Conservation (phyloP, 805 yeast genomes). For the Wickerhamiella azymoides region DNA sequence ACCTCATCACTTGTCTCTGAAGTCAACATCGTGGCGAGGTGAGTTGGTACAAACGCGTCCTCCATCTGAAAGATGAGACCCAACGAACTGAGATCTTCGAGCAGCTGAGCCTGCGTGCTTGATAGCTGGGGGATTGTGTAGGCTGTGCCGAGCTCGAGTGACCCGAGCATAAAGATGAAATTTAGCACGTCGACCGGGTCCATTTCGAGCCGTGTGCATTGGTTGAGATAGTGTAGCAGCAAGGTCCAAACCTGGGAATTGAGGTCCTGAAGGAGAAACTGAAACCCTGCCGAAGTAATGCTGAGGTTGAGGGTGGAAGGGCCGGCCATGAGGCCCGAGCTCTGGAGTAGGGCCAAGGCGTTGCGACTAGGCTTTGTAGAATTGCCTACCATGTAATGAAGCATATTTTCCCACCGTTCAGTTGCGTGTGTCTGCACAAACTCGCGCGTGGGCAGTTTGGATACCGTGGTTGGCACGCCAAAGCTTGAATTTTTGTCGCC, state of each 20-base stretch:
- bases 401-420: constrained; percentile 82
- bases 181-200: constrained; percentile 92
- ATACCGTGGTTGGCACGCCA: constrained; percentile 52
- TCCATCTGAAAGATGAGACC: constrained; percentile 65
- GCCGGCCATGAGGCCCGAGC: constrained; percentile 77
- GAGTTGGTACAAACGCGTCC: constrained; percentile 74
- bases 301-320: constrained; percentile 27
- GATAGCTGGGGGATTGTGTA: constrained; percentile 59
- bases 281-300: constrained; percentile 88
- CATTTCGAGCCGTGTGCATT: constrained; percentile 75
- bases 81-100: constrained; percentile 80
- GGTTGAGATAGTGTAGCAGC: constrained; percentile 69
- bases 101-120: constrained; percentile 71
- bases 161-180: constrained; percentile 85
- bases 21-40: constrained; percentile 78
- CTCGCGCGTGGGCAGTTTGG: constrained; percentile 35
- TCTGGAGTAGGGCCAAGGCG: constrained; percentile 59
- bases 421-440: constrained; percentile 71
- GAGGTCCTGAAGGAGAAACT: constrained; percentile 80
- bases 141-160: constrained; percentile 79
- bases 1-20: constrained; percentile 43
- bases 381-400: constrained; percentile 89
- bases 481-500: constrained; percentile 52
- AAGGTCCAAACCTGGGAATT: constrained; percentile 93
- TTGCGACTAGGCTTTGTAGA: constrained; percentile 62